Evolutionary conservation across 441 rosid genomes (phyloP).

Genomic region (Pelargonium myrrhifolium): DNA sequence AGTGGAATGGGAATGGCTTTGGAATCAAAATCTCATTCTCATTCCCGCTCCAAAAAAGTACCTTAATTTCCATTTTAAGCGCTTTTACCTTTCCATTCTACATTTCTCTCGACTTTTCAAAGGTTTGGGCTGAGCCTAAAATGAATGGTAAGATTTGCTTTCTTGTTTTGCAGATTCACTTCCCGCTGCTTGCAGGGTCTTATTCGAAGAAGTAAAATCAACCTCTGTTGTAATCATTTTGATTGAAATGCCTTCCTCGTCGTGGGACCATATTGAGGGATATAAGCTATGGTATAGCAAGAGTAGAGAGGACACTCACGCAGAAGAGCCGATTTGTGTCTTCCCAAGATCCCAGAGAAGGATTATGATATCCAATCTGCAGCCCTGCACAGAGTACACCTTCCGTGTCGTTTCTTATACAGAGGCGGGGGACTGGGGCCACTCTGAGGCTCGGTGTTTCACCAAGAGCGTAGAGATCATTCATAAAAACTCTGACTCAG

Average conservation of each 20-base stretch:
- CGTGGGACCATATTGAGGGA: slow-evolving; percentile 48
- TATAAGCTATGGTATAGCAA: slow-evolving; percentile 83
- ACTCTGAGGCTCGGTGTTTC: slow-evolving; percentile 83
- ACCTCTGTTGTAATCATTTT: slow-evolving; percentile 54
- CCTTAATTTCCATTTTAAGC: background rate
- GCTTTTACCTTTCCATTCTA: background rate
- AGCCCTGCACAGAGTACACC: slow-evolving; percentile 78
- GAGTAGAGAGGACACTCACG: slow-evolving; percentile 54
- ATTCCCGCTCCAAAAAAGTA: background rate
- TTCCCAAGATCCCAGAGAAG: slow-evolving; percentile 69
- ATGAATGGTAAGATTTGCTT: slow-evolving; percentile 17
- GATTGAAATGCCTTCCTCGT: slow-evolving; percentile 50
- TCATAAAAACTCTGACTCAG: slow-evolving; percentile 33
- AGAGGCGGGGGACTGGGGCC: slow-evolving; percentile 62
- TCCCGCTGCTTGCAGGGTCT: slow-evolving; percentile 86
- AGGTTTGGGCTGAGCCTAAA: background rate
- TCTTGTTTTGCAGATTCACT: slow-evolving; percentile 42
- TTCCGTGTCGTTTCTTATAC: slow-evolving; percentile 70
- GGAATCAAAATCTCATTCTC: no score
- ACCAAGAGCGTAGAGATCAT: slow-evolving; percentile 75
- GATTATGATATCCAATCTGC: slow-evolving; percentile 68
- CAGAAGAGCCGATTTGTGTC: slow-evolving; percentile 49
- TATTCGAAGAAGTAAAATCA: slow-evolving; percentile 72
- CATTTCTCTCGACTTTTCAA: background rate
- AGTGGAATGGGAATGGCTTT: no score